Evolutionary conservation across 441 rosid species (phyloP).

Genomic region (Populus trichocarpa): DNA sequence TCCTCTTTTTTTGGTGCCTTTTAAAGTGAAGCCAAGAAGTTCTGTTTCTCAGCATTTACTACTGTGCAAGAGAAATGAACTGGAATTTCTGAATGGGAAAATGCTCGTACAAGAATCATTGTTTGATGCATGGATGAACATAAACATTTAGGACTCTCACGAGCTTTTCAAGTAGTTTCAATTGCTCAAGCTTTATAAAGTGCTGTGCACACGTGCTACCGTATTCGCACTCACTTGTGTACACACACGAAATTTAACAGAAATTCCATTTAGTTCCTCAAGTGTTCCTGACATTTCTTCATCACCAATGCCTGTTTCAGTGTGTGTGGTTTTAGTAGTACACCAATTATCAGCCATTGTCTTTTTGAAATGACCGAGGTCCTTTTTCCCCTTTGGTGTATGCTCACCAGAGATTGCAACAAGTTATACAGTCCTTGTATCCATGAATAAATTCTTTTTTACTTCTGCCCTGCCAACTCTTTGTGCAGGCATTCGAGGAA

Average conservation of each 20-base stretch:
- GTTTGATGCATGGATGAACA: not conserved
- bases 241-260: not conserved
- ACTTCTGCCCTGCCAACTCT: not conserved
- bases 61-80: not conserved
- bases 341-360: too few species aligned
- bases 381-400: not conserved
- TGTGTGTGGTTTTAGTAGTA: not conserved
- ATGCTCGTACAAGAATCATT: not conserved
- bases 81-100: not conserved
- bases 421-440: not conserved
- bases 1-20: too few species aligned
- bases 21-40: too few species aligned
- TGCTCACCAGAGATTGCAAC: not conserved
- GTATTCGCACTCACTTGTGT: not conserved
- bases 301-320: not conserved
- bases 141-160: not conserved
- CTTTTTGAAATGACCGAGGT: too few species aligned
- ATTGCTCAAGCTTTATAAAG: not conserved
- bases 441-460: constrained; percentile 5
- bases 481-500: constrained; percentile 75
- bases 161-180: not conserved
- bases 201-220: not conserved
- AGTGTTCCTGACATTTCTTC: not conserved
- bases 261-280: not conserved
- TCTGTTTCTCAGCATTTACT: too few species aligned